Percentiles rank a stretch among this genome's conserved stretches.
Evolutionary conservation across 2,329 filamentous ascomycete species (phyloP).

Genomic region (Fusarium poae): DNA sequence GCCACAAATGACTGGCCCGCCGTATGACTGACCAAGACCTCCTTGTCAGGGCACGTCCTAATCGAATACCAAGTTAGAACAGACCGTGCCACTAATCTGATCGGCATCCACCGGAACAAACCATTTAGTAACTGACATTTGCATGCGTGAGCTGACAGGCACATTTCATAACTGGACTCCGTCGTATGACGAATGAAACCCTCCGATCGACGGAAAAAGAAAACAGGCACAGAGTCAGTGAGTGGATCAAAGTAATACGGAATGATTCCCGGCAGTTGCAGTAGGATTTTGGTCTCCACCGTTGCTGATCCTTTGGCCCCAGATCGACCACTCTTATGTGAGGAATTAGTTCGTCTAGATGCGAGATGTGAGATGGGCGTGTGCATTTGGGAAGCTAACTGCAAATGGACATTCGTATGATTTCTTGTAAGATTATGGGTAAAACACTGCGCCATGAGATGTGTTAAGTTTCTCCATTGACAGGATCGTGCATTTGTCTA

Average conservation of each 20-base stretch:
- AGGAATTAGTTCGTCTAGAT: background rate
- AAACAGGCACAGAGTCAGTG: background rate
- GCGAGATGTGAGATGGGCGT: background rate
- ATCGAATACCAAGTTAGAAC: background rate
- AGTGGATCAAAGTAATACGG: background rate
- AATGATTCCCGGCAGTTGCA: background rate
- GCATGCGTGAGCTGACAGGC: background rate
- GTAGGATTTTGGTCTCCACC: background rate
- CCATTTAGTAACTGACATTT: background rate
- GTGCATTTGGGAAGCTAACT: background rate
- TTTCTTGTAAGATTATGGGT: background rate
- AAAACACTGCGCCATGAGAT: background rate
- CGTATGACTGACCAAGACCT: background rate
- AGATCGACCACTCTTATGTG: background rate
- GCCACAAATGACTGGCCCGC: background rate
- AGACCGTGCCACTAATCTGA: background rate
- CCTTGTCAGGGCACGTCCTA: background rate
- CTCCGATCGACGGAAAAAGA: background rate
- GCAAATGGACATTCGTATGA: background rate
- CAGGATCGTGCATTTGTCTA: background rate
- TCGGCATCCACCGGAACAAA: background rate
- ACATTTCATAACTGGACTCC: background rate
- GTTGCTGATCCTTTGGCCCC: background rate
- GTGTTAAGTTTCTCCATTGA: background rate
- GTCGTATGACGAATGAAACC: background rate